Evolutionary conservation across 352 stramenopile species (phyloP), one percentile per base, ranked within the genome.

Genomic region (Globisporangium orthogonon): DNA sequence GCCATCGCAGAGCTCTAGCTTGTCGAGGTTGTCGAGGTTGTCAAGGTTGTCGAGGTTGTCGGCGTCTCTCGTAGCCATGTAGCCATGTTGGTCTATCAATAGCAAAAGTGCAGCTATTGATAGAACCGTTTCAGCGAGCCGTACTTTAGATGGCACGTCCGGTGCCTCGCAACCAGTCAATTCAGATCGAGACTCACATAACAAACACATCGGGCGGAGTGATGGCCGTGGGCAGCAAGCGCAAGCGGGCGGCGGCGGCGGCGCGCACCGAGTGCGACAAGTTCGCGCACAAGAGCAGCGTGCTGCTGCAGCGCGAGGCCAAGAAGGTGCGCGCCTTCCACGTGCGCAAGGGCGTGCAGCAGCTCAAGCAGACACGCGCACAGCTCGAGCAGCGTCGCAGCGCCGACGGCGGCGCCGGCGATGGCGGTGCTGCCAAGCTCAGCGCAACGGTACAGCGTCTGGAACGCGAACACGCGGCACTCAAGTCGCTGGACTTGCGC

Each of bases 261-360:
- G 67, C 65, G 28, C 83, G 82, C 69, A 78, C 66, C 44, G 69
- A 73, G 64, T 74, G 82, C 50, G 81, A 91, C 49, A 78, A 77
- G 53, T 77, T 88, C 47, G 68, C 75, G 60, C 81, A 91, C 71
- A 87, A 91, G 70, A 87, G 76, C 61, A 69, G 64, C 49, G 67
- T 71, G 54, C 55, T 88, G 51, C 66, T 91, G 67, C 78, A 87
- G 67, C 78, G 82, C 40, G 82, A 91, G 59, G 69, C 70, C 37
- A 91, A 91, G 69, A 89, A 89, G 59, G 73, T 89, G 41, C 71
- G 74, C 57, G 61, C 69, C 23, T 89, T 91, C 53, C 54, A 83
- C 31, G 66, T 83, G 62, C 79, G 74, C 55, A 88, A 88, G 64
- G 64, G 57, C 11, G 69, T 91, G 61, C 73, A 87, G 64, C 75